phyloP scores from a whole-genome alignment of 768 basidiomycete genomes.

The Xerocomellus dryophilus region DNA sequence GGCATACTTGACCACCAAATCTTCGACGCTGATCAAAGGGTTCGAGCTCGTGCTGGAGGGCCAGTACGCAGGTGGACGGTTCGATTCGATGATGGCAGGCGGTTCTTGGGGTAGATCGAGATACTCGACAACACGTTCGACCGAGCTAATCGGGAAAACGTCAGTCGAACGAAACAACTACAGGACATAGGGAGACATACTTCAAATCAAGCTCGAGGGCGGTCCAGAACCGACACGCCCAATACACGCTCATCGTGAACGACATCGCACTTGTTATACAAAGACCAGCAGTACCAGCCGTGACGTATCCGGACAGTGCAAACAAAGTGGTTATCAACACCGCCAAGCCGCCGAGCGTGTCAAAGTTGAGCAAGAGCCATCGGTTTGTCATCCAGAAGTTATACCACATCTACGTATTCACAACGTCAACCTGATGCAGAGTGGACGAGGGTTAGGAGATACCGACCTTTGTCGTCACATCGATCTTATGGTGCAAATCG shows the following conservation, averaged over 20 bases:
- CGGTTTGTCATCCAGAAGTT: slow-evolving; percentile 88
- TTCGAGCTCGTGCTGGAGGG: slow-evolving; percentile 67
- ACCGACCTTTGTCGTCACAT: slow-evolving; percentile 69
- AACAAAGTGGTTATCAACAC: slow-evolving; percentile 77
- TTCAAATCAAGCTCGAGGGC: slow-evolving; percentile 73
- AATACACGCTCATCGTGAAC: slow-evolving; percentile 52
- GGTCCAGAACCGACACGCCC: slow-evolving; percentile 49
- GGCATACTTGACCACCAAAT: slow-evolving; percentile 78
- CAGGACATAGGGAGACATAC: slow-evolving; percentile 38
- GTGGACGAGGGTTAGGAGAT: not conserved
- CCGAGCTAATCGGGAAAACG: slow-evolving; percentile 49
- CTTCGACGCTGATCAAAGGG: slow-evolving; percentile 62
- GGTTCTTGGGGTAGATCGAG: slow-evolving; percentile 88
- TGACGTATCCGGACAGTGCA: slow-evolving; percentile 58
- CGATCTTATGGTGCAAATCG: slow-evolving; percentile 68
- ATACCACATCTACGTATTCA: slow-evolving; percentile 62
- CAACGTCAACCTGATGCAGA: not conserved
- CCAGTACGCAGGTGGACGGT: slow-evolving; percentile 89
- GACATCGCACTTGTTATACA: slow-evolving; percentile 75
- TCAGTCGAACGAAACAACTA: slow-evolving; percentile 5
- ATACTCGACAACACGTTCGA: slow-evolving; percentile 91
- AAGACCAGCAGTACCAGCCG: slow-evolving; percentile 62
- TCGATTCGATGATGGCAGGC: slow-evolving; percentile 66
- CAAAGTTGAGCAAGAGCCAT: slow-evolving; percentile 83
- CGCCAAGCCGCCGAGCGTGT: slow-evolving; percentile 67